Conservation (phyloP, 352 stramenopile species). For the Phytophthora lateralis region DNA sequence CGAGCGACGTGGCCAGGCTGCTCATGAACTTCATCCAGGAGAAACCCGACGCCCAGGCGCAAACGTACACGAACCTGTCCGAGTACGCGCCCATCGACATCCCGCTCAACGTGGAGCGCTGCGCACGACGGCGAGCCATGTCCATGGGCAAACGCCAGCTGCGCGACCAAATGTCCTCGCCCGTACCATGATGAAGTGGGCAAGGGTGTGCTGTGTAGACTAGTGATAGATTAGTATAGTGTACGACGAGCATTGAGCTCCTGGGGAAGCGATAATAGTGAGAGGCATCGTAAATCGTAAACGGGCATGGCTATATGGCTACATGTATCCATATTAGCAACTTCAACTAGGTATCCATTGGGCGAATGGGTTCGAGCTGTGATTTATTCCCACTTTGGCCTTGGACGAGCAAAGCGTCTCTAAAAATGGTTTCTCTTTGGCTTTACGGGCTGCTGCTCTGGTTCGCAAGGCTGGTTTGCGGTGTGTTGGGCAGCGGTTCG, state of each 20-base stretch:
- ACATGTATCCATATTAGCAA: conserved; percentile 14
- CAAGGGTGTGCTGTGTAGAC: conserved; percentile 17
- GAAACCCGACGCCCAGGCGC: conserved; percentile 58
- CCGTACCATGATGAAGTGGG: conserved; percentile 17
- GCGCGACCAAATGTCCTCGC: conserved; percentile 34
- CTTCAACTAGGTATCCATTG: conserved; percentile 25
- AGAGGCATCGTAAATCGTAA: not conserved
- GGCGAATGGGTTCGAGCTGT: conserved; percentile 1
- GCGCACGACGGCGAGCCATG: conserved; percentile 64
- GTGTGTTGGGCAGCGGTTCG: conserved; percentile 9
- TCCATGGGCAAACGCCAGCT: conserved; percentile 58
- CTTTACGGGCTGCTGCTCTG: conserved; percentile 8
- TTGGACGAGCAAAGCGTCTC: not conserved
- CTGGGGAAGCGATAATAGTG: not conserved
- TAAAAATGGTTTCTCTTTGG: not conserved
- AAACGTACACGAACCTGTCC: conserved; percentile 70
- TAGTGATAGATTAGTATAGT: conserved; percentile 28
- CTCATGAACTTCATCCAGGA: conserved; percentile 85
- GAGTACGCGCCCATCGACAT: conserved; percentile 80
- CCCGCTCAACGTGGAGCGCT: conserved; percentile 65
- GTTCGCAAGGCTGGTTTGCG: not conserved
- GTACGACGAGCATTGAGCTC: conserved; percentile 1
- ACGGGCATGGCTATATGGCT: not conserved
- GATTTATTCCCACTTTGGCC: conserved; percentile 6
- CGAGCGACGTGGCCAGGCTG: conserved; percentile 55